These are phyloP conservation scores for Hypoxylon fuscum DNA, from an alignment of 495 filamentous ascomycete species.

Conservation along the genomic window DNA sequence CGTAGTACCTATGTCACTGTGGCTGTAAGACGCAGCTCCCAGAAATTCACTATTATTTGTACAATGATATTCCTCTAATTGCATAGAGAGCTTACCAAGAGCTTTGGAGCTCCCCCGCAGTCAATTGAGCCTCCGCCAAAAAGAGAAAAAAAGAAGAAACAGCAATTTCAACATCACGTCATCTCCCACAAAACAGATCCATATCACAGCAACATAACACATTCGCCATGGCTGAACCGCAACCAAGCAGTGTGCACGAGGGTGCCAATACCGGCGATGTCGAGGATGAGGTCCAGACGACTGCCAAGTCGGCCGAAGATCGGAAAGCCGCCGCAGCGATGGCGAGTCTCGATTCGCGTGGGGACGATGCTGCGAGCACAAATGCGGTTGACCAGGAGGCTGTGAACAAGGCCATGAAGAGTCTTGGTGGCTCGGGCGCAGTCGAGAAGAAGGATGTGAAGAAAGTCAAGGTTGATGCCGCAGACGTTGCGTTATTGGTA, in stretches of 20 bases:
- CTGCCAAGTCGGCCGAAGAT: slow-evolving; percentile 79
- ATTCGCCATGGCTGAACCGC: slow-evolving; percentile 67
- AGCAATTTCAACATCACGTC: neutral
- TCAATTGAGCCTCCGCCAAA: neutral
- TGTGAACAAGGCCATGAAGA: slow-evolving; percentile 82
- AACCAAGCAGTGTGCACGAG: slow-evolving; percentile 64
- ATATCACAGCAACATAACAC: neutral
- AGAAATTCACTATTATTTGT: no score
- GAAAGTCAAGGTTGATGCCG: slow-evolving; percentile 60
- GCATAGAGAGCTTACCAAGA: neutral
- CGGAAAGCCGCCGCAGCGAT: slow-evolving; percentile 91
- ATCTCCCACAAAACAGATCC: neutral
- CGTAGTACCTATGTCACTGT: no score
- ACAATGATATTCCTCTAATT: no score
- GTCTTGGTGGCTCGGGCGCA: slow-evolving; percentile 60
- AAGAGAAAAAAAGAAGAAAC: no score
- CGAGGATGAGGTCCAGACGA: slow-evolving; percentile 67
- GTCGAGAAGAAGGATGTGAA: slow-evolving; percentile 54
- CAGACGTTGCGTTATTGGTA: slow-evolving; percentile 55
- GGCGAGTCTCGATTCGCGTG: slow-evolving; percentile 71
- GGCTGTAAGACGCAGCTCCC: no score
- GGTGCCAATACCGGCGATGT: slow-evolving; percentile 70
- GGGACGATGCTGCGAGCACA: slow-evolving; percentile 62
- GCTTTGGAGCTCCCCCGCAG: slow-evolving; percentile 6
- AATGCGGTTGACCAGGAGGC: slow-evolving; percentile 82